Base-by-base conservation (phyloP, 176 grass and related monocot species). In the Carex cristatella region DNA sequence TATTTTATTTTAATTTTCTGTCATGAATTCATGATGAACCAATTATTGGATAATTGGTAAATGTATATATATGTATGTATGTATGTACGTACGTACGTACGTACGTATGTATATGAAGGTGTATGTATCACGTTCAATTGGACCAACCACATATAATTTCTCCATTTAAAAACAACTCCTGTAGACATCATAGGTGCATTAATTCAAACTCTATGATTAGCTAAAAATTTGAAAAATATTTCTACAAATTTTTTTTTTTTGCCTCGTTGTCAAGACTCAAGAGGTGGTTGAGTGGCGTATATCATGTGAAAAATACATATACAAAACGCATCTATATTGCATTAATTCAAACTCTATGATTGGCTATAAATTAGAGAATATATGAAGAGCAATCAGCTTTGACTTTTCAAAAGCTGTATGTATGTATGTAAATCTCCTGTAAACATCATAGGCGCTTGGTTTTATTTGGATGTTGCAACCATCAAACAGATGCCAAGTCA, bases 331-430 rank as follows among this genome's bases (percentile, higher is more conserved):
- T 69, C 66, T 40, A 68, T 68, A 68, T 37, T 68, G 67, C 35
- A 14, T 58, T 79, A 58, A 58, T 57, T 78, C 53, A 32, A 79
- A 79, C 49, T 79, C 49, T 16, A 79, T 79, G 74, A 79, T 79
- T 58, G 74, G 74, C 53, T 79, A 13, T 3, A 18, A 57, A 58
- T 33, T 79, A 79, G 53, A 66, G 3, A 70, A 18, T 55, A 76
- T 76, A 3, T 54, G 38, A 40, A 40, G 44, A 6, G 10, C 48
- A 30, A 1, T 10, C 10, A 30, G 51, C 8, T 18, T 58, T 79
- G 74, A 79, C 74, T 37, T 79, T 79, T 79, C 53, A 58, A 79
- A 79, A 58, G 28, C 53, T 0, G 23, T 23, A 79, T 23, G 40
- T 48, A 15, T 23, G 40, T 48, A 15, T 48, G 40, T 48, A 7